Conservation (phyloP, 1,139 yeast species). For the Suhomyces bribrorum region DNA sequence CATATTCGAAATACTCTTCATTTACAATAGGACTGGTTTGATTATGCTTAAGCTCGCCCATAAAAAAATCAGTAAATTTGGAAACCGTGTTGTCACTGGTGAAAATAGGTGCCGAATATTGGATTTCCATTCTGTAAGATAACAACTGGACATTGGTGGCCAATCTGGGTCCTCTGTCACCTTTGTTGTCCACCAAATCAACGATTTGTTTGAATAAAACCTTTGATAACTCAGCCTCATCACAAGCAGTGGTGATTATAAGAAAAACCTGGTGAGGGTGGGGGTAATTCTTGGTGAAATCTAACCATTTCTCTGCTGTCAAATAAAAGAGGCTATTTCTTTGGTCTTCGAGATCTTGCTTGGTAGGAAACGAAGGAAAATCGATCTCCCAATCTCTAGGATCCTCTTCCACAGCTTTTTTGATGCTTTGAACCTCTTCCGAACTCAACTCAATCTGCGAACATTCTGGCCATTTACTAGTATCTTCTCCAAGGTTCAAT, state of each 20-base stretch:
- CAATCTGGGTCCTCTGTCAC: constrained; percentile 13
- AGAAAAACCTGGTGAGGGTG: constrained; percentile 6
- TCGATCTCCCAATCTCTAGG: constrained; percentile 18
- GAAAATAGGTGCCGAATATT: constrained; percentile 5
- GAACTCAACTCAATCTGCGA: constrained; percentile 25
- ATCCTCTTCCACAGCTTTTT: constrained; percentile 14
- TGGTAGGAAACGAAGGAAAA: constrained; percentile 15
- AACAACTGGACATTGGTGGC: constrained; percentile 13
- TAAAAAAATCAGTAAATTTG: constrained; percentile 40
- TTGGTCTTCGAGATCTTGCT: constrained; percentile 29
- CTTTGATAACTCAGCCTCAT: constrained; percentile 5
- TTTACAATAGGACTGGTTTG: constrained; percentile 23
- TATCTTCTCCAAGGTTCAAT: constrained; percentile 21
- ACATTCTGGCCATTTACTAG: constrained; percentile 26
- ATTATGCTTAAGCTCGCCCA: constrained; percentile 26
- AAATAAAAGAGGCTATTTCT: constrained; percentile 35
- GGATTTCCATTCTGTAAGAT: constrained; percentile 12
- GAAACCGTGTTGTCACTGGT: constrained; percentile 19
- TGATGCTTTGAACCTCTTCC: constrained; percentile 25
- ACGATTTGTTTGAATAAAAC: constrained; percentile 18
- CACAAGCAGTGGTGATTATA: constrained; percentile 5
- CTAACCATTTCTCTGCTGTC: constrained; percentile 8
- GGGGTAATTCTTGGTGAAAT: constrained; percentile 6
- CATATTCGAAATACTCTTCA: constrained; percentile 52
- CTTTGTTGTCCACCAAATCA: constrained; percentile 11